Conservation (phyloP, 2,329 filamentous ascomycete species). For the Penicillium sp. region DNA sequence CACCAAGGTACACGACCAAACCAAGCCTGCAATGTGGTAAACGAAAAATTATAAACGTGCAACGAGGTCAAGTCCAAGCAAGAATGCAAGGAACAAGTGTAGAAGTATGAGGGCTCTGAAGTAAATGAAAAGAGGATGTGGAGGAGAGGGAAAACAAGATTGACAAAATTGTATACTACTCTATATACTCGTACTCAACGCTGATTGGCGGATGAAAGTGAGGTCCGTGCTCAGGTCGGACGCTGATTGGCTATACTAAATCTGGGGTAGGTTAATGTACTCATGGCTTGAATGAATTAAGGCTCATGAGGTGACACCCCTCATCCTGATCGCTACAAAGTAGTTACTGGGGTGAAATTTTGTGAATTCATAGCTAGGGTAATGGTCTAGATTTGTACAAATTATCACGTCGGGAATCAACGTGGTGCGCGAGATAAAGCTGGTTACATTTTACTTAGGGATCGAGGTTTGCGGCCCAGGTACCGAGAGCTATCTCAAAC, state of each 20-base stretch:
- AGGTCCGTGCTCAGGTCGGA: background rate
- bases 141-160: background rate
- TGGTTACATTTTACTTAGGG: no score
- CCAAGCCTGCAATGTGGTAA: background rate
- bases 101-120: background rate
- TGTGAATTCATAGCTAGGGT: accelerated
- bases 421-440: background rate
- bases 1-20: background rate
- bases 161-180: background rate
- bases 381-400: background rate
- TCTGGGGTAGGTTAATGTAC: background rate
- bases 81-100: background rate
- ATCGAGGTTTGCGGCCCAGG: background rate
- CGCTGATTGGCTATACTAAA: background rate
- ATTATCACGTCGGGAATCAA: background rate
- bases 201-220: background rate
- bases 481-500: background rate
- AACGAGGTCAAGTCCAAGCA: background rate
- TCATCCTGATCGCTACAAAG: background rate
- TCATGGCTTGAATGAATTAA: background rate
- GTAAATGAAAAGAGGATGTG: background rate
- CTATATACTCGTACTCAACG: background rate
- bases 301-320: background rate
- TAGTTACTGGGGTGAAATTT: accelerated
- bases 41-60: background rate